Base-by-base conservation (phyloP, 306 rosid genomes). In the Phaseolus lunatus region DNA sequence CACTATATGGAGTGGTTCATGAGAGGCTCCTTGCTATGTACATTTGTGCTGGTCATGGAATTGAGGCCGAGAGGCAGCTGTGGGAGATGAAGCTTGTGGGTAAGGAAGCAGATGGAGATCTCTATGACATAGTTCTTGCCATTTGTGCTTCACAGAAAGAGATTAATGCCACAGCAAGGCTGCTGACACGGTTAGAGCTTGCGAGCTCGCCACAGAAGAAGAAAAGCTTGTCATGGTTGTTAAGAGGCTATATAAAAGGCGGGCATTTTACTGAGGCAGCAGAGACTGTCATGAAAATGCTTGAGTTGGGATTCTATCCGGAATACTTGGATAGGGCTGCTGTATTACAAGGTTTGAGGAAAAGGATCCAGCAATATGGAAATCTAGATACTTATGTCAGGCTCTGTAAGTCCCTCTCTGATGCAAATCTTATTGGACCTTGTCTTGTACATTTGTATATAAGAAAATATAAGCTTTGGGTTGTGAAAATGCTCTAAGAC, bases 1-100 rank as follows among this genome's bases (percentile, higher is more conserved):
- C 88, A 47, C 86, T 89, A 54, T 68, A 78, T 35, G 96, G 96
- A 45, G 85, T 90, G 41, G 86, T 92, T 76, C 97, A 92, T 2
- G 99, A 95, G 92, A 89, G 97, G 84, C 97, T 95, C 66, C 92
- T 95, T 48, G 97, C 98, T 0, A 95, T 95, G 99, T 90, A 90
- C 39, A 87, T 92, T n/a, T 92, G 93, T 45, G 93, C 99, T 0
- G 99, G 97, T 54, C 87, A 85, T 37, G 99, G 99, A 84, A 77
- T 87, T n/a, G 94, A 95, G 84, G 99, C 99, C 0, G 99, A 95
- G 86, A 88, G 92, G 76, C 97, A 95, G 76, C 81, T 95, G 44
- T 95, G 99, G 97, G 92, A 92, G 79, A 89, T 92, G 97, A 92
- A 90, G 75, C 97, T 95, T 48, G 90, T 88, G 3, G 98, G 99